Conservation (phyloP, 169 alveolate species). For the Eimeria praecox region DNA sequence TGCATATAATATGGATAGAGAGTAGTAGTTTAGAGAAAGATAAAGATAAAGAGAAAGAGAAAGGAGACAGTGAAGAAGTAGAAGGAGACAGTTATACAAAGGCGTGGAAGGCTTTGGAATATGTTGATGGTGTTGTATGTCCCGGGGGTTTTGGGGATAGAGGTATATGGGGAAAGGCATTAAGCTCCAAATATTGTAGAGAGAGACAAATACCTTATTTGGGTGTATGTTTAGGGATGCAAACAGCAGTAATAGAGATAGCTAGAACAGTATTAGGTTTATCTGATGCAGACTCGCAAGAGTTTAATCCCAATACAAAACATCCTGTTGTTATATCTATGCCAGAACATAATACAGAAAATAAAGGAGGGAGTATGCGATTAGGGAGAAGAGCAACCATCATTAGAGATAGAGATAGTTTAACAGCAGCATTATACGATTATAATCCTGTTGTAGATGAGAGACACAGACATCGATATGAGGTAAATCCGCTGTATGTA, state of each 20-base stretch:
- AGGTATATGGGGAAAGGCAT: slow-evolving; percentile 94
- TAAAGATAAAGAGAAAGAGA: too few relatives aligned
- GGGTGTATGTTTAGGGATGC: slow-evolving; percentile 98
- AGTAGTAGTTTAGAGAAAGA: slow-evolving; percentile 85
- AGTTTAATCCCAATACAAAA: slow-evolving; percentile 82
- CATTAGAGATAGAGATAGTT: slow-evolving; percentile 90
- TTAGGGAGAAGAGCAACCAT: slow-evolving; percentile 94
- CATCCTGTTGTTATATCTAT: slow-evolving; percentile 86
- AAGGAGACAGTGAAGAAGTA: too few relatives aligned
- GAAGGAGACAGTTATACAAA: slow-evolving; percentile 77
- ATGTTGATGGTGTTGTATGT: slow-evolving; percentile 94
- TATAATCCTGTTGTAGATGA: slow-evolving; percentile 91
- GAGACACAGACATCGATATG: slow-evolving; percentile 97
- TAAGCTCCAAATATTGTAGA: slow-evolving; percentile 94
- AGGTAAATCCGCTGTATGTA: slow-evolving; percentile 76
- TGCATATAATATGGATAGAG: slow-evolving; percentile 90
- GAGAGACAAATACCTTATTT: slow-evolving; percentile 78
- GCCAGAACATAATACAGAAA: slow-evolving; percentile 85
- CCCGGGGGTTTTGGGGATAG: slow-evolving; percentile 98
- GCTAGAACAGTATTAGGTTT: slow-evolving; percentile 85
- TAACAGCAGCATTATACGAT: slow-evolving; percentile 94
- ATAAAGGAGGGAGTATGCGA: slow-evolving; percentile 95
- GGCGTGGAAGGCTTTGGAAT: slow-evolving; percentile 89
- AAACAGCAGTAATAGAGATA: slow-evolving; percentile 92
- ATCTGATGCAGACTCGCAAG: slow-evolving; percentile 87